These are phyloP conservation scores for Dianthus caryophyllus DNA, from an alignment of 148 eudicot species.

Conservation along the genomic window DNA sequence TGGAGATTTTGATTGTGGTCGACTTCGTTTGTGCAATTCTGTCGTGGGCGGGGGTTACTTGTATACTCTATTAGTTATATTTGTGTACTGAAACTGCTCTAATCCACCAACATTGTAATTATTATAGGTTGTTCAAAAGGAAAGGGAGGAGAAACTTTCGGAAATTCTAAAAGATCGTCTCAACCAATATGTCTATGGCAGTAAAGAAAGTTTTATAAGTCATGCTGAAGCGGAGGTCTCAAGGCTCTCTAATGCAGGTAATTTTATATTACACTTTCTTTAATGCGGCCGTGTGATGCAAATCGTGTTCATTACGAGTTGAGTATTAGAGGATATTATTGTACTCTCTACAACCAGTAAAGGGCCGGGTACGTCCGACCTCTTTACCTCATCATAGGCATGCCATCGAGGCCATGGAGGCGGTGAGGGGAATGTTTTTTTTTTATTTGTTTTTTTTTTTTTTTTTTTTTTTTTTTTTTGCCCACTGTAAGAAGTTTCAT, in stretches of 20 bases:
- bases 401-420: too few species aligned
- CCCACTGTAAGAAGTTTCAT: background rate
- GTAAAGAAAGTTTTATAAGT: conserved; percentile 65
- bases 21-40: background rate
- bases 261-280: background rate
- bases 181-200: conserved; percentile 73
- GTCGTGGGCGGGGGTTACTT: background rate
- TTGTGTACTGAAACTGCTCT: background rate
- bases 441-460: too few species aligned
- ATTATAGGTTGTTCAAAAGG: conserved; percentile 74
- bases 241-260: conserved; percentile 92
- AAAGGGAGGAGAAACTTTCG: conserved; percentile 88
- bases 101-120: conserved; percentile 14
- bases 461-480: too few species aligned
- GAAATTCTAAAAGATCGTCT: conserved; percentile 68
- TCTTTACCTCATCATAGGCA: too few species aligned
- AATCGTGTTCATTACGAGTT: too few species aligned
- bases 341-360: too few species aligned
- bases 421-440: too few species aligned
- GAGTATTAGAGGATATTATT: too few species aligned
- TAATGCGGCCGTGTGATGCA: too few species aligned
- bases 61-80: background rate
- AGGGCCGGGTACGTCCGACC: too few species aligned
- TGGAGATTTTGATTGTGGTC: background rate
- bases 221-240: conserved; percentile 85